Evolutionary conservation across 1,139 yeast species (phyloP), one percentile per base, ranked within the genome.

Genomic region (Meyerozyma sp.): DNA sequence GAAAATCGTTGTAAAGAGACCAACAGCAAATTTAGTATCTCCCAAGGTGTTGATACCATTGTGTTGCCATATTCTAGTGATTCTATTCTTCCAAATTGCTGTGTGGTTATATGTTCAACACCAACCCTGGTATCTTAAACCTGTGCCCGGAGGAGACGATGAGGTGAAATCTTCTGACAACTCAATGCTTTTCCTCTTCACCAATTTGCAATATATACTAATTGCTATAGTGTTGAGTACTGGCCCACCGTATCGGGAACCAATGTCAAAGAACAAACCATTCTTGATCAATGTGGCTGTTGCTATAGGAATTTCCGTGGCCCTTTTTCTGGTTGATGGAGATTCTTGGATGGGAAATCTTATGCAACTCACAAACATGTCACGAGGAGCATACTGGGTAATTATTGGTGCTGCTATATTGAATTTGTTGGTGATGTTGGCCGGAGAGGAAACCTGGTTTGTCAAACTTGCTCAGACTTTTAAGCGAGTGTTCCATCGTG

Each of bases 191-290:
- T 93, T 93, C 63, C 75, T 83, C 43, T 82, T 79, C 53, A 79
- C 96, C 3, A 88, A 90, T 57, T 85, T 87, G 68, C 98, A 93
- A 67, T 94, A 93, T 62, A 85, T 94, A 42, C 68, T 89, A 46
- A 77, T 84, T 45, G 96, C 98, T 0, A 68, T 89, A 29, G 80
- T 90, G 18, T 69, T 93, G 48, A 86, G 95, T 27, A 87, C 81
- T 26, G 98, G 99, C 0, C 94, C 95, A 10, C 99, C 99, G n/a
- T 94, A 89, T 61, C 75, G 98, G 47, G 84, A 87, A 57, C 83
- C 94, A 1, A 77, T 86, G 56, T 62, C 67, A 32, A 73, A 79
- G 50, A 93, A 93, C 60, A 44, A 53, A 8, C 95, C 95, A 8
- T 91, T 89, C 57, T 68, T 93, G 44, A 42, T 71, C 2, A 88